Evolutionary conservation across 106 monocot genomes (phyloP).

Genomic region (Chionographis japonica): DNA sequence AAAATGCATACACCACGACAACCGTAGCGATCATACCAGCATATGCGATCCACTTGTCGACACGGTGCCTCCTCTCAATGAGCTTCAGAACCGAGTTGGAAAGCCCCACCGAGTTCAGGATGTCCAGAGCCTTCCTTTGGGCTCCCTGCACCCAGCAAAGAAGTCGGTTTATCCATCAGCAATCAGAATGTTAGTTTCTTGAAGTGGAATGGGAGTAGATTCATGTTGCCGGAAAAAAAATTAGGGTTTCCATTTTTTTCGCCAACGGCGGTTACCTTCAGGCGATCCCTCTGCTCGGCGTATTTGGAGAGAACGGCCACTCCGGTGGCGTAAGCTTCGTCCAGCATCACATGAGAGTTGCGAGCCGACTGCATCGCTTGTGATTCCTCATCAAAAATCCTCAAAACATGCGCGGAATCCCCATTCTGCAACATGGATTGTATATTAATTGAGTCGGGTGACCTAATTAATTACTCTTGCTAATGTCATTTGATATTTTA

Average conservation of each 20-base stretch:
- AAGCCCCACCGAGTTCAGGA: constrained; percentile 81
- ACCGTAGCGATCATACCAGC: constrained; percentile 61
- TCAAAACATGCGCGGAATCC: constrained; percentile 68
- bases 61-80: constrained; percentile 82
- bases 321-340: constrained; percentile 80
- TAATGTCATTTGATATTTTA: too few relatives aligned
- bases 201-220: too few relatives aligned
- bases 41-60: constrained; percentile 91
- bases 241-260: too few relatives aligned
- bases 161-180: neutral
- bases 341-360: constrained; percentile 82
- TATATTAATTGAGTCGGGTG: neutral
- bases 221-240: too few relatives aligned
- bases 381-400: constrained; percentile 89
- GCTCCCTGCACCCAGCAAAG: constrained; percentile 40
- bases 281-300: constrained; percentile 73
- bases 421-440: constrained; percentile 53
- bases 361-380: constrained; percentile 84
- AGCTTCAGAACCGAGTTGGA: constrained; percentile 79
- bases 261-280: constrained; percentile 55
- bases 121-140: constrained; percentile 83
- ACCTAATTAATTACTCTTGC: too few relatives aligned
- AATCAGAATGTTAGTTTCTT: neutral
- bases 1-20: constrained; percentile 51
- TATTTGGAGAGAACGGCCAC: constrained; percentile 91